Evolutionary conservation across 2,329 filamentous ascomycete genomes (phyloP).

Genomic region (Aspergillus puulaauensis): DNA sequence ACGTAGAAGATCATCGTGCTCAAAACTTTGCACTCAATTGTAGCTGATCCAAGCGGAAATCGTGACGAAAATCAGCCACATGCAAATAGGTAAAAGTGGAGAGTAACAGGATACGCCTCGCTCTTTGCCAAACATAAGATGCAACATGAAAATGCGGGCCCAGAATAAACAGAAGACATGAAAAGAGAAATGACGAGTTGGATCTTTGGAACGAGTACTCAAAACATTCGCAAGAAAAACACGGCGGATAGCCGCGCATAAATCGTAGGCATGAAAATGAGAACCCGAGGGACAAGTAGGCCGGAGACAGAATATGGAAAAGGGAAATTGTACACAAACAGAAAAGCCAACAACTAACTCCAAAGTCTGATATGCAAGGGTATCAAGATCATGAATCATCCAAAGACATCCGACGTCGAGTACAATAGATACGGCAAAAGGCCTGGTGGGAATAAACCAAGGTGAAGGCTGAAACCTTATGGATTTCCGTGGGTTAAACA

Average conservation of each 20-base stretch:
- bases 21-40: background rate
- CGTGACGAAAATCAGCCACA: background rate
- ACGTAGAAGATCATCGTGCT: background rate
- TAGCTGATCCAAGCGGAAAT: background rate
- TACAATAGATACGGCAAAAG: constrained; percentile 1
- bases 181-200: background rate
- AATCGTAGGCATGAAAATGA: background rate
- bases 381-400: constrained; percentile 31
- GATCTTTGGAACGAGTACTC: background rate
- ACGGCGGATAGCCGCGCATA: background rate
- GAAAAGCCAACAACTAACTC: constrained; percentile 10
- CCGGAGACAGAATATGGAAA: background rate
- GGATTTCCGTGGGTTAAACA: constrained; percentile 53
- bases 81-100: background rate
- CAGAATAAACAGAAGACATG: background rate
- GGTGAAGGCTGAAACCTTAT: constrained; percentile 39
- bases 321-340: constrained; percentile 4
- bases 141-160: background rate
- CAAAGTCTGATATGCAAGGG: constrained; percentile 23
- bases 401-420: constrained; percentile 8
- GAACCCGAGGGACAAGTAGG: background rate
- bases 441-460: background rate
- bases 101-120: background rate
- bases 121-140: background rate
- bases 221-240: background rate